Conservation (phyloP, 495 filamentous ascomycete genomes). For the Tuber indicum region DNA sequence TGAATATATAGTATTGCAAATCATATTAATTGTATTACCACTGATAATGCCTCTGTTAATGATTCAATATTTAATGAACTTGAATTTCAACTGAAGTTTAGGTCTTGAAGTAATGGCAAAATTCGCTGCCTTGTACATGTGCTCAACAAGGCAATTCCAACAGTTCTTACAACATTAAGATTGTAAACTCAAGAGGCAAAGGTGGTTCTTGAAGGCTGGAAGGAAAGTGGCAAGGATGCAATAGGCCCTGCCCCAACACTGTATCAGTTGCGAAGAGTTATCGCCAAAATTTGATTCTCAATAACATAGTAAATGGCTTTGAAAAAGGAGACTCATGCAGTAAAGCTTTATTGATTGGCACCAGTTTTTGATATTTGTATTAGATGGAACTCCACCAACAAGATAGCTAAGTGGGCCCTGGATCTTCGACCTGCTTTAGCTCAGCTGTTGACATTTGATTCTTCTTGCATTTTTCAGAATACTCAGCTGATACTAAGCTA, state of each 20-base stretch:
- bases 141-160: conserved; percentile 9
- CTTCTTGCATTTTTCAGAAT: background rate
- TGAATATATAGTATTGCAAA: background rate
- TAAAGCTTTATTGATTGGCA: background rate
- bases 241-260: background rate
- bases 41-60: conserved; percentile 13
- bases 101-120: conserved; percentile 8
- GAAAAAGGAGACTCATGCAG: background rate
- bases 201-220: background rate
- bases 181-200: too few relatives aligned
- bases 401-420: background rate
- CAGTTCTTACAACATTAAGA: too few relatives aligned
- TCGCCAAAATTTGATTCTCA: conserved; percentile 13
- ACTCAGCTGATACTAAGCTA: background rate
- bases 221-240: background rate
- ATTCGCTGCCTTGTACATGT: conserved; percentile 17
- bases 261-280: conserved; percentile 1
- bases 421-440: background rate
- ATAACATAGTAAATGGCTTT: conserved; percentile 1
- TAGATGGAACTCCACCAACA: conserved; percentile 11
- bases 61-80: too few relatives aligned
- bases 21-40: conserved; percentile 4
- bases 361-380: conserved; percentile 14
- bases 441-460: background rate
- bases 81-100: background rate